Evolutionary conservation across 2,329 filamentous ascomycete species (phyloP), one percentile per base, ranked within the genome.

Genomic region (Epichloe sp.): DNA sequence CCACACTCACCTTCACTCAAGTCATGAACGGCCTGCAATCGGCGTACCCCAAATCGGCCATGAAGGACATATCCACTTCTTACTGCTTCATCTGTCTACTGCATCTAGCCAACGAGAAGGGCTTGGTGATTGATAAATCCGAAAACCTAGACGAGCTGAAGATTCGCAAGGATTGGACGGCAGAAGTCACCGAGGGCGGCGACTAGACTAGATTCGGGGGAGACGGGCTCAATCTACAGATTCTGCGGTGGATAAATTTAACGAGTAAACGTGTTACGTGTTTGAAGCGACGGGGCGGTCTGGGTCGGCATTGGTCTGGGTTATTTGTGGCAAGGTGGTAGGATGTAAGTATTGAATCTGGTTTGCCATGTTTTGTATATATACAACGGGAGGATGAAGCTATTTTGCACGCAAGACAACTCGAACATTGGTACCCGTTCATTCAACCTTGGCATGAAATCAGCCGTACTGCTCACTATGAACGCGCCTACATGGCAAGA

Each of bases 1-100:
- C 68, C 10, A 70, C 68, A 3, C 76, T 96, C 57, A 89, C 85
- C 60, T 98, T 98, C 68, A 97, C 90, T 0, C 75, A 85, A 19
- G 83, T 98, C 53, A 94, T 98, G 82, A 94, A 95, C 64, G 83
- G 83, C 55, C 72, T 98, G 45, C 86, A 94, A 64, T 70, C 76
- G 4, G 88, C 95, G 7, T 98, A 98, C 62, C 84, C 89, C 11
- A 86, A 87, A 65, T 77, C 86, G 58, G 80, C 82, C 54, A 87
- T 98, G 81, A 82, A 85, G 54, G 93, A 98, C 67, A 97, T 98
- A 62, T 95, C 89, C 37, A 98, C 93, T 0, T 94, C 79, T 56
- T 85, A 72, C 68, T 95, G 93, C 65, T 98, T 97, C 70, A 98
- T 98, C 62, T 94, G 87, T 60, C 70, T 95, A 52, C 71, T 96